Conservation (phyloP, 768 basidiomycete genomes). For the Lenzites betulinus region DNA sequence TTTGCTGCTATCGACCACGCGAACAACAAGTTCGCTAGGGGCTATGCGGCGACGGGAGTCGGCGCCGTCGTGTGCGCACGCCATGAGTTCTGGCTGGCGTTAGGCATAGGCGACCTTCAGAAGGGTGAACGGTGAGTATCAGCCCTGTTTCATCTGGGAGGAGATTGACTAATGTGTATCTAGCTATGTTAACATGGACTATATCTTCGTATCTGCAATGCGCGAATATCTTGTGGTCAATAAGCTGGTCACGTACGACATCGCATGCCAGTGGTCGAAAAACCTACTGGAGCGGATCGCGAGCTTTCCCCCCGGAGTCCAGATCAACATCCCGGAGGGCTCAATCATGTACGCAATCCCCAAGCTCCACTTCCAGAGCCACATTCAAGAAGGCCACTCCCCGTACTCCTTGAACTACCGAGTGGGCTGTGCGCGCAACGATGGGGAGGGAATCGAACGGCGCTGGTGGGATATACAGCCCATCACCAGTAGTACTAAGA, state of each 20-base stretch:
- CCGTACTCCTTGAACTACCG: conserved; percentile 33
- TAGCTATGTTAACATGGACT: conserved; percentile 29
- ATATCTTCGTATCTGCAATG: conserved; percentile 15
- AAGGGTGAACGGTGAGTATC: too few species aligned
- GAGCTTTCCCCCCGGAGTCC: background rate
- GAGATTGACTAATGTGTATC: conserved; percentile 24
- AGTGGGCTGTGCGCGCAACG: conserved; percentile 13
- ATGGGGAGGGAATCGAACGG: conserved; percentile 29
- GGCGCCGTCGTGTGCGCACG: too few species aligned
- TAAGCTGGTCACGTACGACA: conserved; percentile 4
- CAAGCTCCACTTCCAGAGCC: conserved; percentile 36
- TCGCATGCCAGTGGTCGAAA: too few species aligned
- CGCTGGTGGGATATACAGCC: too few species aligned
- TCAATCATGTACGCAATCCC: conserved; percentile 26
- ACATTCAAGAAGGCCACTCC: conserved; percentile 27
- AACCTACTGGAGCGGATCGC: conserved; percentile 26
- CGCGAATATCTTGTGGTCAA: background rate
- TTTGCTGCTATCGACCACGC: too few species aligned
- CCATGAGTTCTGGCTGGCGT: too few species aligned
- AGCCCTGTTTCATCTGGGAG: conserved; percentile 18
- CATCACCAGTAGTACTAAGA: conserved; percentile 8
- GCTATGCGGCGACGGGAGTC: too few species aligned
- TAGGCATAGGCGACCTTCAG: too few species aligned
- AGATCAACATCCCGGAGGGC: background rate
- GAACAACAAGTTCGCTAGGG: too few species aligned